Evolutionary conservation across 1,284 basidiomycete species (phyloP).

Genomic region (Ceratobasidium theobromae): DNA sequence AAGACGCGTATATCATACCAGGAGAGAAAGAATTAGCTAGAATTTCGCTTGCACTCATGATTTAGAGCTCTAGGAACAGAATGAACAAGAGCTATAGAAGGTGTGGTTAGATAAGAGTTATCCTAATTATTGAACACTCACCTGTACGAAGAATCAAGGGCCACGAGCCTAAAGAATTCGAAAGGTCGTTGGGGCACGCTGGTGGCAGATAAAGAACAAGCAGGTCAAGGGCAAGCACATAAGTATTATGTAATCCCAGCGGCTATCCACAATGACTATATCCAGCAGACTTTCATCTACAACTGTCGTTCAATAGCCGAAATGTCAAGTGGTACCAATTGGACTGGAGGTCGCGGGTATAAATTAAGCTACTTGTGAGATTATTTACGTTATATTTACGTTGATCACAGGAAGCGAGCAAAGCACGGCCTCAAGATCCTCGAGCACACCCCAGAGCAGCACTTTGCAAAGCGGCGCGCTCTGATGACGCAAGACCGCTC

Average conservation of each 20-base stretch:
- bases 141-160: conserved; percentile 14
- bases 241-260: conserved; percentile 29
- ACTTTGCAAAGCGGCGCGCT: conserved; percentile 28
- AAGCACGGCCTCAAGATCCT: background rate
- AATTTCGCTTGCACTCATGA: conserved; percentile 87
- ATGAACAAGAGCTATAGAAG: background rate
- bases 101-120: background rate
- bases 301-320: background rate
- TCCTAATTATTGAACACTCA: background rate
- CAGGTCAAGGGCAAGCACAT: conserved; percentile 34
- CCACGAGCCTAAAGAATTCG: conserved; percentile 9
- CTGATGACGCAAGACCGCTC: background rate
- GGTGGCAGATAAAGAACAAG: conserved; percentile 30
- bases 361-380: background rate
- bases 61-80: conserved; percentile 38
- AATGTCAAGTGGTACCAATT: conserved; percentile 24
- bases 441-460: conserved; percentile 12
- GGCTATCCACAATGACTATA: background rate
- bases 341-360: conserved; percentile 26
- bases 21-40: conserved; percentile 88
- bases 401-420: background rate
- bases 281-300: background rate
- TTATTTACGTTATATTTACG: background rate
- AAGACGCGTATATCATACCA: conserved; percentile 55
- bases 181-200: conserved; percentile 6